Evolutionary conservation across 2,329 filamentous ascomycete genomes (phyloP), one percentile per base, ranked within the genome.

Genomic region (Fusarium fujikuroi): DNA sequence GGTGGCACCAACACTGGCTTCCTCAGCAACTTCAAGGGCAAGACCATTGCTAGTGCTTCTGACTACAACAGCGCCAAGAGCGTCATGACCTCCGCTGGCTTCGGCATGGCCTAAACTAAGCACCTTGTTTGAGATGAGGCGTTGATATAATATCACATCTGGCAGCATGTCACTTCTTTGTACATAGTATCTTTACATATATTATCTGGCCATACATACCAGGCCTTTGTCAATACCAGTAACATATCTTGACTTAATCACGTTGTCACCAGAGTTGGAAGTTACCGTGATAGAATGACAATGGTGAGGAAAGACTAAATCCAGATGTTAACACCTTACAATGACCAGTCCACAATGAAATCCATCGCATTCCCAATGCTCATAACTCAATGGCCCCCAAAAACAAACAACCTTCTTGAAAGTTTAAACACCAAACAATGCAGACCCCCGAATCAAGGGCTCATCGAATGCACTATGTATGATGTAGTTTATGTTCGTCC

Each of bases 11-110:
- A 87, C 75, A 84, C 84, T 16, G 79, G 77, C 56, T 86, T 90
- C 81, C 76, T 90, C 53, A 56, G 74, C 63, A 83, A 85, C 75
- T 89, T 90, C 79, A 79, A 81, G 54, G 87, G 87, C 67, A 87
- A 88, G 84, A 87, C 83, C 67, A 78, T 89, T 72, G 88, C 88
- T 18, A 74, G 81, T 63, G 85, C 87, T 19, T 64, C 74, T 19
- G 74, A 81, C 32, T 80, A 80, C 54, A 75, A 74, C 50, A 79
- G 79, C 32, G 83, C 80, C 69, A 78, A 82, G 59, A 81, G 70
- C 43, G 82, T 86, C 56, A 76, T 77, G 21, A 80, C 75, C 64
- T 82, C 79, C 44, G 85, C 86, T 72, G 86, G 87, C 14, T 83
- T 87, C 68, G 86, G 87, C 34, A 83, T 80, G 58, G 77, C 85